Conservation (phyloP, 1,284 basidiomycete genomes). For the Quambalaria eucalypti region DNA sequence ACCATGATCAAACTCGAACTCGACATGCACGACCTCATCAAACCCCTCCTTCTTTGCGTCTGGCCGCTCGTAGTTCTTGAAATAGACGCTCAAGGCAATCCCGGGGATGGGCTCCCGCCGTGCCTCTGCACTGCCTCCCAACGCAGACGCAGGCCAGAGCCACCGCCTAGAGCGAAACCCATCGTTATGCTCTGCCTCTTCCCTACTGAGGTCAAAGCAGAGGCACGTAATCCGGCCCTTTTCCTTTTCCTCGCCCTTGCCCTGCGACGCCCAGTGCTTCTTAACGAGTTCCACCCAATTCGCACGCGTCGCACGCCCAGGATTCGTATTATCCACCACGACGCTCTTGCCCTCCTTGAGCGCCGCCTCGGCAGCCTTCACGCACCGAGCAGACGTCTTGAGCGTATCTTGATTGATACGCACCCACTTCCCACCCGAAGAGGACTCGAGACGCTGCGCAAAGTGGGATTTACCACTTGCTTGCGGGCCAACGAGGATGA, state of each 20-base stretch:
- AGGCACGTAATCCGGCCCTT: background rate
- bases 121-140: background rate
- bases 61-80: background rate
- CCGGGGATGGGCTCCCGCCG: background rate
- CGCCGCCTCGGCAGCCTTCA: slow-evolving; percentile 58
- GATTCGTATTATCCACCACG: slow-evolving; percentile 38
- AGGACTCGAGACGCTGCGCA: slow-evolving; percentile 62
- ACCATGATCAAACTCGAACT: background rate
- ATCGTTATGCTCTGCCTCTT: background rate
- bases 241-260: too few relatives aligned
- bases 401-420: slow-evolving; percentile 51
- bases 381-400: slow-evolving; percentile 63
- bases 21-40: background rate
- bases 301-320: slow-evolving; percentile 14
- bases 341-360: slow-evolving; percentile 50
- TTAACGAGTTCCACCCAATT: slow-evolving; percentile 13
- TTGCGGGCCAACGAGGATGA: slow-evolving; percentile 80
- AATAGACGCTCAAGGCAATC: background rate
- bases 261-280: too few relatives aligned
- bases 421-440: slow-evolving; percentile 56
- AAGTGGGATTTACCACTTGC: slow-evolving; percentile 79
- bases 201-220: background rate
- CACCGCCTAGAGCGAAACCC: background rate
- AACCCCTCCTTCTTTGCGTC: background rate
- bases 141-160: background rate